Evolutionary conservation across 768 basidiomycete species (phyloP).

Genomic region (Trametopsis cervina): DNA sequence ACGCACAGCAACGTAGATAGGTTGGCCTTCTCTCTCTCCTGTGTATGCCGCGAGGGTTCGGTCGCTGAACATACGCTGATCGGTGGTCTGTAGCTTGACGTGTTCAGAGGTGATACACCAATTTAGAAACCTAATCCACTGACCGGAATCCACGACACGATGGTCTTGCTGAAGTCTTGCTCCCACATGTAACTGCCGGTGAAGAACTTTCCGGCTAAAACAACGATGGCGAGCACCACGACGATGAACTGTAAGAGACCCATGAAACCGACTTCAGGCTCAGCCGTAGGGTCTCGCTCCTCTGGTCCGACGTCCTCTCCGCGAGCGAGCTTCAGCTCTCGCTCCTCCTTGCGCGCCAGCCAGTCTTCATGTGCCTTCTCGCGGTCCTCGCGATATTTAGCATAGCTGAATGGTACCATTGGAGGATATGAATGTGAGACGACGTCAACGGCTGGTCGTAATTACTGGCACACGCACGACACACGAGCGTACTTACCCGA

Average conservation of each 20-base stretch:
- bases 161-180: slow-evolving; percentile 27
- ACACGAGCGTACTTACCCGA: slow-evolving; percentile 47
- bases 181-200: slow-evolving; percentile 89
- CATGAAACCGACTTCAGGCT: slow-evolving; percentile 55
- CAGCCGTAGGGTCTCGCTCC: slow-evolving; percentile 66
- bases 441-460: neutral
- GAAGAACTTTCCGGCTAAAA: slow-evolving; percentile 74
- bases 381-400: slow-evolving; percentile 56
- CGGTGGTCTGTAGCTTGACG: slow-evolving; percentile 33
- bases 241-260: slow-evolving; percentile 67
- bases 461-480: neutral
- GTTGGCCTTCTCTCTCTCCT: slow-evolving; percentile 55
- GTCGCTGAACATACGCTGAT: slow-evolving; percentile 73
- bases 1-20: slow-evolving; percentile 81
- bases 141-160: slow-evolving; percentile 19
- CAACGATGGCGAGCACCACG: slow-evolving; percentile 42
- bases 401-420: slow-evolving; percentile 39
- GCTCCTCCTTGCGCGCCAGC: slow-evolving; percentile 64
- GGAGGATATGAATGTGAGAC: slow-evolving; percentile 5
- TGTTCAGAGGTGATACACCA: slow-evolving; percentile 8
- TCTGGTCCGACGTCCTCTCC: slow-evolving; percentile 70
- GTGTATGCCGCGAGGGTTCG: slow-evolving; percentile 57
- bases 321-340: slow-evolving; percentile 63
- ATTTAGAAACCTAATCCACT: slow-evolving; percentile 1
- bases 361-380: slow-evolving; percentile 56